Evolutionary conservation across 768 basidiomycete species (phyloP), one percentile per base, ranked within the genome.

Genomic region (Lanmaoa rubissima): DNA sequence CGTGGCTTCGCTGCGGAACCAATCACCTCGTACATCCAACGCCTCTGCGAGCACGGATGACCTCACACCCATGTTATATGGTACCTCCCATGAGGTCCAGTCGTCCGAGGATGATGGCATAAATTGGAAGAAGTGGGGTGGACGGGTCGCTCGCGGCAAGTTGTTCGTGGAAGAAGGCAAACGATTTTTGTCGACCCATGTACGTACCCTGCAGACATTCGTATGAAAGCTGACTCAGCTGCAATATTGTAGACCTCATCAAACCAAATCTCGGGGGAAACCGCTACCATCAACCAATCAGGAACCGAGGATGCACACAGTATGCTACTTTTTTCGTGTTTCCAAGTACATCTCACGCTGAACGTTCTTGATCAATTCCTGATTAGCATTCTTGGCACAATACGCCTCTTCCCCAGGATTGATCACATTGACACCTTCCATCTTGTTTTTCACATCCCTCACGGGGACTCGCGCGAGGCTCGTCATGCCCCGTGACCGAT

Each of bases 351-450:
- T 49, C n/a, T 43, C n/a, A 19, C 40, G 49, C 44, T 59, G 9
- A 62, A 41, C 1, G 10, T 53, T 44, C 31, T 40, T 46, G 31
- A 43, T 48, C 48, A 88, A 86, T 53, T 44, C 31, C 39, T 46
- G 31, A 43, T 48, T 49, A 88, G 87, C 82, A 1, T 88, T 82
- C 69, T 78, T 84, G 50, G 84, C 83, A 41, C 84, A 87, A 55
- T 75, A 81, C 52, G 72, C 72, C 45, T 77, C 82, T 28, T 69
- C 72, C 5, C 82, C 84, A 2, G 87, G 87, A 2, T 65, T 87
- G 41, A 79, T 88, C 49, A 86, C 84, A 24, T 54, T 88, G 55
- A 83, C 83, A 5, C 51, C 72, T 21, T 73, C 72, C 16, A 68
- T 70, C 19, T 59, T 89, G 17, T 77, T 73, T 61, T 87, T 87